A percentile compares a stretch with the other conserved stretches of the same genome.
Conservation (phyloP, 2,329 filamentous ascomycete genomes). For the Verticillium nubilum region DNA sequence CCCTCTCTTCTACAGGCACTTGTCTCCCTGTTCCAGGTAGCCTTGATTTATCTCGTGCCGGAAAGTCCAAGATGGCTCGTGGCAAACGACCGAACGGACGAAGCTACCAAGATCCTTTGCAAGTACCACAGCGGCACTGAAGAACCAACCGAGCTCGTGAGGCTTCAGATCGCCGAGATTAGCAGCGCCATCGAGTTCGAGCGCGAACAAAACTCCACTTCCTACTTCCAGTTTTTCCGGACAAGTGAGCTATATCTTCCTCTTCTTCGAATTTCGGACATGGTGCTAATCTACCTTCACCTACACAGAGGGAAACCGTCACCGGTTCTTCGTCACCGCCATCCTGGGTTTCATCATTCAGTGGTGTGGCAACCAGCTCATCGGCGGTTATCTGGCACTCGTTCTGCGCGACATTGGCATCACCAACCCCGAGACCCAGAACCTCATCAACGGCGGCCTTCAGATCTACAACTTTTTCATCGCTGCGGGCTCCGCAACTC, state of each 20-base stretch:
- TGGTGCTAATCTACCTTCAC: slow-evolving; percentile 47
- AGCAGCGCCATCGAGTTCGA: slow-evolving; percentile 51
- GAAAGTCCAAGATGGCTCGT: slow-evolving; percentile 37
- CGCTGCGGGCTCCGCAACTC: slow-evolving; percentile 43
- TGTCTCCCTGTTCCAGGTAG: slow-evolving; percentile 41
- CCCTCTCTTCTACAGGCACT: slow-evolving; percentile 42
- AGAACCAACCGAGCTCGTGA: slow-evolving; percentile 40
- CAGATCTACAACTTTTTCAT: slow-evolving; percentile 46
- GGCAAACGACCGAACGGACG: slow-evolving; percentile 28
- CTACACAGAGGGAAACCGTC: slow-evolving; percentile 50
- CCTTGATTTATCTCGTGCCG: slow-evolving; percentile 44
- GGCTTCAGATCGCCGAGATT: slow-evolving; percentile 56
- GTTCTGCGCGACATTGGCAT: slow-evolving; percentile 31
- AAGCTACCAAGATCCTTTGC: slow-evolving; percentile 27
- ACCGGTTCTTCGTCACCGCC: slow-evolving; percentile 44
- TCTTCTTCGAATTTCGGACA: slow-evolving; percentile 33
- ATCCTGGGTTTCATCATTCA: slow-evolving; percentile 55
- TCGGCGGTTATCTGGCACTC: slow-evolving; percentile 43
- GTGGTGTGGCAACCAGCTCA: slow-evolving; percentile 54
- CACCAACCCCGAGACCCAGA: slow-evolving; percentile 18
- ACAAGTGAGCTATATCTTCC: slow-evolving; percentile 13
- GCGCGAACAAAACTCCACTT: slow-evolving; percentile 37
- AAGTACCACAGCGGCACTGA: slow-evolving; percentile 25
- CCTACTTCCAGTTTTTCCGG: slow-evolving; percentile 17
- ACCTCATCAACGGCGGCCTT: slow-evolving; percentile 33